Conservation (phyloP, 768 basidiomycete species). For the Russula sp. region DNA sequence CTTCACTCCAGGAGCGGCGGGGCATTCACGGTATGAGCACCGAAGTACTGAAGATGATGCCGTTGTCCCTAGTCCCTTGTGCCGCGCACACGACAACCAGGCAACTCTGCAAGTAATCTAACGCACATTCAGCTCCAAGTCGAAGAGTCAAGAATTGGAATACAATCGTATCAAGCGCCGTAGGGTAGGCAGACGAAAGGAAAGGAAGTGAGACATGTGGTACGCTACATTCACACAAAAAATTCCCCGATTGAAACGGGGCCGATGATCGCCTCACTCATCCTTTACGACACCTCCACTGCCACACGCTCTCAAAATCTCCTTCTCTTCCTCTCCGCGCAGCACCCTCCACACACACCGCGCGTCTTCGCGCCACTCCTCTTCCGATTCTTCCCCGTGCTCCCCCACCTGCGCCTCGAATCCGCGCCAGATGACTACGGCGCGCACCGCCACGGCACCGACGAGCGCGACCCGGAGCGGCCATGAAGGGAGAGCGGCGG, state of each 20-base stretch:
- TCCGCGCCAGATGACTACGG: conserved; percentile 7
- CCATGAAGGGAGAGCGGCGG: background rate
- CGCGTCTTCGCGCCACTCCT: conserved; percentile 16
- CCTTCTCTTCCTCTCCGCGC: conserved; percentile 18
- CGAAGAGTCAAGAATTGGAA: background rate
- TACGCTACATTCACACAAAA: background rate
- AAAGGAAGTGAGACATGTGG: background rate
- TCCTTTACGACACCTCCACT: background rate
- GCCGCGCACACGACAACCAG: too few relatives aligned
- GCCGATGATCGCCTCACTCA: background rate
- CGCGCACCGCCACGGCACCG: background rate
- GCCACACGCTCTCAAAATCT: conserved; percentile 6
- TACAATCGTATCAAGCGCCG: conserved; percentile 3
- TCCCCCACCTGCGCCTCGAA: background rate
- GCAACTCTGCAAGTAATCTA: too few relatives aligned
- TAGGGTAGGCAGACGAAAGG: too few relatives aligned
- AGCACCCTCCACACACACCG: conserved; percentile 20
- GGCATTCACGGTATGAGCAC: too few relatives aligned
- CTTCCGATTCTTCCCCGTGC: background rate
- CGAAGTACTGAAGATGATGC: too few relatives aligned
- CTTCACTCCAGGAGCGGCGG: too few relatives aligned
- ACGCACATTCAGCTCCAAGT: too few relatives aligned
- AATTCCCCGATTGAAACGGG: background rate
- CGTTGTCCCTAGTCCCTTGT: too few relatives aligned
- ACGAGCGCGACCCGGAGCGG: background rate